Evolutionary conservation across 352 stramenopile species (phyloP).

Genomic region (Pythium biforme): DNA sequence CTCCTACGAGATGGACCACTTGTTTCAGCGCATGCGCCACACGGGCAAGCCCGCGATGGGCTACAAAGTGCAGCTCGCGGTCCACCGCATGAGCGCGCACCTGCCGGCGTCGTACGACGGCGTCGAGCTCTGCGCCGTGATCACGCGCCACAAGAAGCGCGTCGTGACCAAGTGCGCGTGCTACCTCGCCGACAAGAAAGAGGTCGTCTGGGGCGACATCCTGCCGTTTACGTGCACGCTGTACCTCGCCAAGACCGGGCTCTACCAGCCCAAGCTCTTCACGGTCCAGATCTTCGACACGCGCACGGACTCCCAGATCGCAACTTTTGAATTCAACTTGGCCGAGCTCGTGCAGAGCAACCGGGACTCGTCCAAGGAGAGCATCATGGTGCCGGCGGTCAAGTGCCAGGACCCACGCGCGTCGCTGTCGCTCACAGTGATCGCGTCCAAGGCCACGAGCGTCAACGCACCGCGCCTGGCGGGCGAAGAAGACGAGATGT

Average conservation of each 20-base stretch:
- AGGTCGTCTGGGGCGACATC: constrained; percentile 76
- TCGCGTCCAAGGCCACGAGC: constrained; percentile 48
- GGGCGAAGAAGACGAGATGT: constrained; percentile 38
- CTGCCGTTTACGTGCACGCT: constrained; percentile 73
- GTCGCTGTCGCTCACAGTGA: constrained; percentile 58
- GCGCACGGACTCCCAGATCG: constrained; percentile 49
- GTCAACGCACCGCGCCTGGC: constrained; percentile 1
- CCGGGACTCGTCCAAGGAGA: constrained; percentile 66
- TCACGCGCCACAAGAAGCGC: constrained; percentile 74
- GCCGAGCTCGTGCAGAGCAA: constrained; percentile 59
- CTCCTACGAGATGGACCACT: constrained; percentile 45
- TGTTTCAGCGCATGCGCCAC: constrained; percentile 62
- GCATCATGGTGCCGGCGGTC: constrained; percentile 45
- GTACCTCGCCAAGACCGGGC: constrained; percentile 69
- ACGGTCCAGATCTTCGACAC: constrained; percentile 64
- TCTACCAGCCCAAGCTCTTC: constrained; percentile 72
- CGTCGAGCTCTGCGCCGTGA: constrained; percentile 54
- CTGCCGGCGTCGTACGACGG: constrained; percentile 44
- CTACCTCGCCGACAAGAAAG: constrained; percentile 46
- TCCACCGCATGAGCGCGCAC: constrained; percentile 62
- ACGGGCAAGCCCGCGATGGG: constrained; percentile 55
- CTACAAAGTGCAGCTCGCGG: constrained; percentile 71
- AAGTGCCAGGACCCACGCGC: constrained; percentile 66
- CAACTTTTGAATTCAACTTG: constrained; percentile 68
- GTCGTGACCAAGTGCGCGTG: constrained; percentile 51